Percentiles rank a stretch among this genome's conserved stretches.
phyloP scores from a whole-genome alignment of 148 eudicot species.

The Drosera capensis region DNA sequence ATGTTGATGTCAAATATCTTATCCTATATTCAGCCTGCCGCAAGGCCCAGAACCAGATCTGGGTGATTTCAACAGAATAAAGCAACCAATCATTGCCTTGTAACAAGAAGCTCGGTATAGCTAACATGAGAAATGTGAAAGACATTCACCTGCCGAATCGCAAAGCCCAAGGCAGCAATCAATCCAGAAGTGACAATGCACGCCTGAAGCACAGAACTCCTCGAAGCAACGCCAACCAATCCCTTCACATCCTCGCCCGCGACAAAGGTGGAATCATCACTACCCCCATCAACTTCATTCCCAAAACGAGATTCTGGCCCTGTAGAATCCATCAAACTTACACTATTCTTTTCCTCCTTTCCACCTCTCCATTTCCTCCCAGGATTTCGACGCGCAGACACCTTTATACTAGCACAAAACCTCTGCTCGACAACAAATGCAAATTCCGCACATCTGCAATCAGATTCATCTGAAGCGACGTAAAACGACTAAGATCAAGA shows the following conservation, averaged over 20 bases:
- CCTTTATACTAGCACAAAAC: too few species aligned
- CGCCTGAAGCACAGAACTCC: conserved; percentile 64
- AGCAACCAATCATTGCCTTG: not conserved
- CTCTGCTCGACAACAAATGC: too few species aligned
- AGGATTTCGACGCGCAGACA: too few species aligned
- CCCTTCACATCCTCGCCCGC: conserved; percentile 11
- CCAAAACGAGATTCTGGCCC: conserved; percentile 9
- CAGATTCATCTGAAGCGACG: too few species aligned
- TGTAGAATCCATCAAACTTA: conserved; percentile 8
- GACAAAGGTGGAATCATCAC: conserved; percentile 12
- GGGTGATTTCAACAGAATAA: not conserved
- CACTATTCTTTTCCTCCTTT: conserved; percentile 16
- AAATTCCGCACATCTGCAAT: too few species aligned
- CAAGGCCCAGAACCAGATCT: too few species aligned
- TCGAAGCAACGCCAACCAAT: conserved; percentile 31
- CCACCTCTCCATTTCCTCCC: too few species aligned
- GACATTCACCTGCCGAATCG: conserved; percentile 49
- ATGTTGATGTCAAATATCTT: too few species aligned
- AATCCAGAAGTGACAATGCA: conserved; percentile 65
- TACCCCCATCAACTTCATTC: conserved; percentile 9
- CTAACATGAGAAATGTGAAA: not conserved
- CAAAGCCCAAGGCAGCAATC: conserved; percentile 56
- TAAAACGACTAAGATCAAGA: too few species aligned
- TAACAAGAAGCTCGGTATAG: conserved; percentile 1
- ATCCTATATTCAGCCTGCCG: too few species aligned